phyloP scores from a whole-genome alignment of 2,329 filamentous ascomycete genomes.

The Sporothrix schenckii region DNA sequence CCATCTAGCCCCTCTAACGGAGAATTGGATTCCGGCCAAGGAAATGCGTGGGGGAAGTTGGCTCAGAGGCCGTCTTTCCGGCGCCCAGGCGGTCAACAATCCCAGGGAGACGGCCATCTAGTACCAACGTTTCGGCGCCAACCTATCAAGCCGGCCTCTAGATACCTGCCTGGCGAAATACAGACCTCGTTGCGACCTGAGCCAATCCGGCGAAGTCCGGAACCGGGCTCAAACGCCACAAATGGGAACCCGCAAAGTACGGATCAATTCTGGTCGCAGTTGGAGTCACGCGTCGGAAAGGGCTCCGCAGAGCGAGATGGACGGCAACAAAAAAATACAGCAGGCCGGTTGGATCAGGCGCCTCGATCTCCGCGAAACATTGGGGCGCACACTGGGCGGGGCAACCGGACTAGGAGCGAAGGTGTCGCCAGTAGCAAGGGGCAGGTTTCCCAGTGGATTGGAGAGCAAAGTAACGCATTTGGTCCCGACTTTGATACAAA shows the following conservation, averaged over 20 bases:
- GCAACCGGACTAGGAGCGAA: no score
- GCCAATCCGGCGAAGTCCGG: neutral
- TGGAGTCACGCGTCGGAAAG: slow-evolving; percentile 18
- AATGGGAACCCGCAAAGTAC: neutral
- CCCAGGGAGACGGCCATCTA: neutral
- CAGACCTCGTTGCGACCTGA: neutral
- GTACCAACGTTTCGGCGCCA: neutral
- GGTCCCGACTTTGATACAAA: neutral
- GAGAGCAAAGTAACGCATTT: neutral
- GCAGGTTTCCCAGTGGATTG: neutral
- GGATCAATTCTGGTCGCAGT: slow-evolving; percentile 26
- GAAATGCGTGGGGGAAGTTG: slow-evolving; percentile 26
- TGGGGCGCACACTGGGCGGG: neutral
- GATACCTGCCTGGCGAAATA: neutral
- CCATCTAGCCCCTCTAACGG: neutral
- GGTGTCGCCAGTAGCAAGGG: neutral
- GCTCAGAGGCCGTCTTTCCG: neutral
- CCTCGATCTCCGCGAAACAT: neutral
- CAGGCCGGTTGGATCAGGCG: neutral
- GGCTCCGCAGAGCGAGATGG: neutral
- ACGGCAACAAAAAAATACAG: neutral
- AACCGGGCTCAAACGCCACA: neutral
- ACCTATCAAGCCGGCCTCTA: neutral
- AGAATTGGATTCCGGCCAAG: neutral
- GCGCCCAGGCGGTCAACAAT: neutral